These are phyloP conservation scores for Camellia sinensis DNA, from an alignment of 148 eudicot genomes.

Conservation along the genomic window DNA sequence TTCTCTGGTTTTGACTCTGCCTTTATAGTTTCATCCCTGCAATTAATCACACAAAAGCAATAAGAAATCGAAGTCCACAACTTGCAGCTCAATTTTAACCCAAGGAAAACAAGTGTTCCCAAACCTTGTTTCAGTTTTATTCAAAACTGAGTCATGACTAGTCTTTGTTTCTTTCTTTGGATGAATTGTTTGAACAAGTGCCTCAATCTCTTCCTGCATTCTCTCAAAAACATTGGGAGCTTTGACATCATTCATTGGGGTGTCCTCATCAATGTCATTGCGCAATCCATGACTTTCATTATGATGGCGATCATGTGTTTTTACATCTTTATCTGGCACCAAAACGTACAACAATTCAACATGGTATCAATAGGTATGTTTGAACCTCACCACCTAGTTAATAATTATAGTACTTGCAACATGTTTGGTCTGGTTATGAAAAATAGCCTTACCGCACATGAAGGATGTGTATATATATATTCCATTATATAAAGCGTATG, in stretches of 20 bases:
- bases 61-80: neutral
- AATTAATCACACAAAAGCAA: neutral
- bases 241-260: slow-evolving; percentile 54
- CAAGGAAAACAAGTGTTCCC: neutral
- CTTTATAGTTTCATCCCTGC: slow-evolving; percentile 4
- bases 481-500: too few relatives aligned
- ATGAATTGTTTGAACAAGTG: slow-evolving; percentile 51
- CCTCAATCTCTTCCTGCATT: slow-evolving; percentile 84
- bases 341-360: neutral
- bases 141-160: neutral
- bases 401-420: too few relatives aligned
- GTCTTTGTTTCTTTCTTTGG: slow-evolving; percentile 46
- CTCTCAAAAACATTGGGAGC: slow-evolving; percentile 69
- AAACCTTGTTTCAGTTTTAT: slow-evolving; percentile 6
- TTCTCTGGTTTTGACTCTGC: neutral
- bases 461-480: too few relatives aligned
- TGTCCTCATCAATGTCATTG: slow-evolving; percentile 60
- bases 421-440: too few relatives aligned
- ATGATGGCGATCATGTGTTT: slow-evolving; percentile 56
- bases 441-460: too few relatives aligned
- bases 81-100: neutral
- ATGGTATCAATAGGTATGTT: too few relatives aligned
- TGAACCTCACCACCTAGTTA: too few relatives aligned
- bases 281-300: slow-evolving; percentile 79
- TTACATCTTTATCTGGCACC: slow-evolving; percentile 41